Evolutionary conservation across 106 monocot species (phyloP).

Genomic region (Dendrobium chrysotoxum): DNA sequence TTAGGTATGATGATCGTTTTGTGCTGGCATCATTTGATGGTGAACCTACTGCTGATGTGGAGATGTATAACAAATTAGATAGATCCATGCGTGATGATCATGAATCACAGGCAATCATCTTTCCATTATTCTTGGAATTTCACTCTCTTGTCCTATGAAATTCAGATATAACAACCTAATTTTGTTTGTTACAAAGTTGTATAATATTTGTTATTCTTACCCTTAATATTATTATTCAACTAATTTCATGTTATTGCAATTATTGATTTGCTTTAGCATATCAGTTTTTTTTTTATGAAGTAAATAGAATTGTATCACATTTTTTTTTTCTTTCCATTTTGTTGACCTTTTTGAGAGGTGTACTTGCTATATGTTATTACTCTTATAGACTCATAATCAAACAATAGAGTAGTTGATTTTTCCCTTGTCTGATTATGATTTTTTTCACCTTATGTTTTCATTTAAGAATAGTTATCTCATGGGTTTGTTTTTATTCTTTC

Average conservation of each 20-base stretch:
- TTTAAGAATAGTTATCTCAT: background rate
- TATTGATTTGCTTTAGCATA: background rate
- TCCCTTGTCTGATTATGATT: background rate
- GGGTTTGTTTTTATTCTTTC: background rate
- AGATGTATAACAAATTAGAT: conserved; percentile 68
- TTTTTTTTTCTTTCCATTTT: background rate
- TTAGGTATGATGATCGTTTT: conserved; percentile 74
- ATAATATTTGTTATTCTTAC: background rate
- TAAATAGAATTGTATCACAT: background rate
- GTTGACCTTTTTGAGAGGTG: background rate
- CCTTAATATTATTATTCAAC: background rate
- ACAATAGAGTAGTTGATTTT: background rate
- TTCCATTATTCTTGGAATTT: conserved; percentile 1
- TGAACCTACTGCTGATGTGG: conserved; percentile 78
- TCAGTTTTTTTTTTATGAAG: background rate
- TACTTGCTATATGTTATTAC: background rate
- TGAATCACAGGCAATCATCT: conserved; percentile 57
- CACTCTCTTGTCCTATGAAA: background rate
- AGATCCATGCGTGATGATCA: conserved; percentile 48
- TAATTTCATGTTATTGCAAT: background rate
- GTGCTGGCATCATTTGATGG: conserved; percentile 81
- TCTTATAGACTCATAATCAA: background rate
- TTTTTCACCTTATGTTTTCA: background rate
- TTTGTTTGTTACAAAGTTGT: background rate
- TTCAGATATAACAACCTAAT: background rate